Evolutionary conservation across 495 filamentous ascomycete genomes (phyloP).

Genomic region (Podospora conica): DNA sequence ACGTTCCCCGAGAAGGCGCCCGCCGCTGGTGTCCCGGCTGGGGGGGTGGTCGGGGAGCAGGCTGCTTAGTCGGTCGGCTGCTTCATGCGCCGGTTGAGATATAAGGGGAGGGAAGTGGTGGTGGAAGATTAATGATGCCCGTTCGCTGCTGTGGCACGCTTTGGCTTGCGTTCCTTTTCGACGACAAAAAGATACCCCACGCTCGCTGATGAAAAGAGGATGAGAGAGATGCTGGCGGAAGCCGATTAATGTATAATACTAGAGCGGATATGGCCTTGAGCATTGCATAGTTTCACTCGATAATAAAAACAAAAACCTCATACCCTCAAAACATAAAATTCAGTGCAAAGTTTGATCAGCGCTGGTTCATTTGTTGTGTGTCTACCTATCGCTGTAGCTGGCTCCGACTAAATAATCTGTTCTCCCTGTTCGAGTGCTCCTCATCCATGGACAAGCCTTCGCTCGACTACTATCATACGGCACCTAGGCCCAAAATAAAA

Average conservation of each 20-base stretch:
- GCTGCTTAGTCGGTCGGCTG: neutral
- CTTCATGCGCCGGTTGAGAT: neutral
- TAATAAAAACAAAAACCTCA: neutral
- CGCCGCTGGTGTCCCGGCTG: constrained; percentile 17
- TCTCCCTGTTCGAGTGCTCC: neutral
- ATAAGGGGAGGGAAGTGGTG: neutral
- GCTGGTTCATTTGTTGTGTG: neutral
- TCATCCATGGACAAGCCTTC: neutral
- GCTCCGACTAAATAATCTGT: neutral
- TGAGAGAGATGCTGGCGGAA: neutral
- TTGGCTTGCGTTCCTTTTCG: neutral
- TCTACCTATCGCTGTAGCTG: neutral
- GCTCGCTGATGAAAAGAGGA: neutral
- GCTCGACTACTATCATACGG: neutral
- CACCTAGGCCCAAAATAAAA: neutral
- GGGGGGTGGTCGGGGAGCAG: neutral
- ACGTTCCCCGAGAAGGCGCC: constrained; percentile 41
- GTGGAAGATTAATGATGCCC: neutral
- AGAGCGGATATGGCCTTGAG: neutral
- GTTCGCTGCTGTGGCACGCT: neutral
- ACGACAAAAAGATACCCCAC: neutral
- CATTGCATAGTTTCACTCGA: neutral
- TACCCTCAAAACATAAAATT: neutral
- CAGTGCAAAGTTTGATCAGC: no score
- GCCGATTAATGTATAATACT: neutral